phyloP scores from a whole-genome alignment of 2,329 filamentous ascomycete genomes.

The Aspergillus vadensis region DNA sequence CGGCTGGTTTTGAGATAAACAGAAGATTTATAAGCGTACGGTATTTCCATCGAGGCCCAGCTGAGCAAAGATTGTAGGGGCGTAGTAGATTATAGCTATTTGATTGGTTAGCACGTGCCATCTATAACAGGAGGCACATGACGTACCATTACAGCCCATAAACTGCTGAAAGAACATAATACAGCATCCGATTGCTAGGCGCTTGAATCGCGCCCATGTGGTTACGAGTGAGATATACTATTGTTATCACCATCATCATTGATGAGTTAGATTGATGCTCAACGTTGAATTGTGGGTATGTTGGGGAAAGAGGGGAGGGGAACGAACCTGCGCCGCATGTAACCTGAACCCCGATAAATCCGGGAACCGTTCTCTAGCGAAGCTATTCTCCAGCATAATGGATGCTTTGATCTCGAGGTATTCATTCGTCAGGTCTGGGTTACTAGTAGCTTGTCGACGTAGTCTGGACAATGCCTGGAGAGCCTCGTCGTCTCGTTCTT shows the following conservation, averaged over 20 bases:
- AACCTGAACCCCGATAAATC: constrained; percentile 31
- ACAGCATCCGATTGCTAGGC: constrained; percentile 42
- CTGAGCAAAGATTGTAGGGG: constrained; percentile 50
- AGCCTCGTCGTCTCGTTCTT: constrained; percentile 28
- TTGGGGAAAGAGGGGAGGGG: too few species aligned
- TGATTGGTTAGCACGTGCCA: too few species aligned
- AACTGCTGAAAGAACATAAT: constrained; percentile 52
- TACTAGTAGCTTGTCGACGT: constrained; percentile 34
- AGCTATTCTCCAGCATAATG: constrained; percentile 40
- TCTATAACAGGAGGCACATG: neutral
- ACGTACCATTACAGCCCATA: constrained; percentile 48
- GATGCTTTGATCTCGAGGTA: constrained; percentile 54
- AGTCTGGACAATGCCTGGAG: constrained; percentile 20
- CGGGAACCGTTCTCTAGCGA: constrained; percentile 33
- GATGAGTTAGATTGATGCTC: neutral
- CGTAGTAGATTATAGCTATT: constrained; percentile 50
- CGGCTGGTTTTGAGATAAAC: neutral
- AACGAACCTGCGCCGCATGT: constrained; percentile 35
- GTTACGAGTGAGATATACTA: constrained; percentile 39
- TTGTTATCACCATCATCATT: neutral
- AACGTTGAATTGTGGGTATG: neutral
- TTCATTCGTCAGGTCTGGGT: constrained; percentile 53
- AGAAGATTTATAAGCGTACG: constrained; percentile 10
- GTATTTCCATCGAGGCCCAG: constrained; percentile 46
- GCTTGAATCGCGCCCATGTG: constrained; percentile 39